phyloP scores from a whole-genome alignment of 2,329 filamentous ascomycete genomes.

The Fusarium denticulatum region DNA sequence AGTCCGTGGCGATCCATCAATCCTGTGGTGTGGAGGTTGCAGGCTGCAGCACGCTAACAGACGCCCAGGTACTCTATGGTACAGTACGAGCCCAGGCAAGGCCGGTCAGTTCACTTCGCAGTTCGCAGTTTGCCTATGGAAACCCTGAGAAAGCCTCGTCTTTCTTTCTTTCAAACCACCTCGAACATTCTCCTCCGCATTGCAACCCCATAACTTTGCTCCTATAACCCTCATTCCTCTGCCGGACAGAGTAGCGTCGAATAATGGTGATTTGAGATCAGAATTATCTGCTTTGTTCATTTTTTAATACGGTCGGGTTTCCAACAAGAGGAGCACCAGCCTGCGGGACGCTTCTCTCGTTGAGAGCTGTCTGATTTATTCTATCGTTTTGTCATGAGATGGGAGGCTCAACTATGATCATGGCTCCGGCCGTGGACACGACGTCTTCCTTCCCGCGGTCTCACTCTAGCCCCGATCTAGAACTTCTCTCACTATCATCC shows the following conservation, averaged over 20 bases:
- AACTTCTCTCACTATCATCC: conserved; percentile 41
- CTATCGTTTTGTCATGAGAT: conserved; percentile 47
- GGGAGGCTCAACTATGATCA: conserved; percentile 50
- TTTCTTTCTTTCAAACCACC: conserved; percentile 30
- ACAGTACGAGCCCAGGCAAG: conserved; percentile 26
- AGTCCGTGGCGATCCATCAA: conserved; percentile 41
- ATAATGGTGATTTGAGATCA: conserved; percentile 44
- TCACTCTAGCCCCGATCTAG: conserved; percentile 48
- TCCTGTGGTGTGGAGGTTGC: conserved; percentile 40
- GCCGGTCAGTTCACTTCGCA: conserved; percentile 5
- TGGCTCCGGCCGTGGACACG: conserved; percentile 51
- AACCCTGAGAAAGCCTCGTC: conserved; percentile 31
- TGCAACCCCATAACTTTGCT: conserved; percentile 8
- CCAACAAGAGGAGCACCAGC: conserved; percentile 30
- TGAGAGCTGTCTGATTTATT: conserved; percentile 27
- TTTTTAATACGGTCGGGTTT: conserved; percentile 38
- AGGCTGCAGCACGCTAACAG: conserved; percentile 30
- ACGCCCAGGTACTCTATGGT: conserved; percentile 33
- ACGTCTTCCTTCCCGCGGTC: conserved; percentile 48
- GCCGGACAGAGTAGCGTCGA: conserved; percentile 43
- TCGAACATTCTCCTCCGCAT: conserved; percentile 21
- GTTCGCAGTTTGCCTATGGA: conserved; percentile 28
- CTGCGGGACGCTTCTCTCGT: conserved; percentile 31
- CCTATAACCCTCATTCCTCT: conserved; percentile 30
- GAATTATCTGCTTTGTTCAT: conserved; percentile 29